phyloP scores from a whole-genome alignment of 176 grass and related monocot species.

The Canna indica region DNA sequence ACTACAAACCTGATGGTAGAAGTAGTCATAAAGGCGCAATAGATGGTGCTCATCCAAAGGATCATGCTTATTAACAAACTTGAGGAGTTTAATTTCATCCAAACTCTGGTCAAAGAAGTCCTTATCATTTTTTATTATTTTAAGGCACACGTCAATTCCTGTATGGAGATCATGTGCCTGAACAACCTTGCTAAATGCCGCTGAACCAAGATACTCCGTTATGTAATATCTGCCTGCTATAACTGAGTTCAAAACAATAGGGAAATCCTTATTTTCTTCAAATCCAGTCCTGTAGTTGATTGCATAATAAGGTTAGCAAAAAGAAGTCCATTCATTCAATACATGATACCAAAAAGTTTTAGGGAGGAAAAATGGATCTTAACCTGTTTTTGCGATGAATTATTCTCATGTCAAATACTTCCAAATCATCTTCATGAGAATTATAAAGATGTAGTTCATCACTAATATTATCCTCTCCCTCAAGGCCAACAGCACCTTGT shows the following conservation, averaged over 20 bases:
- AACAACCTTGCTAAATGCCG: slow-evolving; percentile 94
- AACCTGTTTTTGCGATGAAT: slow-evolving; percentile 98
- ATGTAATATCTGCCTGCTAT: slow-evolving; percentile 93
- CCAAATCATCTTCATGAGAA: slow-evolving; percentile 56
- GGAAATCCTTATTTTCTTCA: slow-evolving; percentile 93
- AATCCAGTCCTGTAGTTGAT: slow-evolving; percentile 78
- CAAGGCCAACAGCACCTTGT: slow-evolving; percentile 19
- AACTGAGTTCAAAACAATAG: slow-evolving; percentile 71
- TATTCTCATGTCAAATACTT: slow-evolving; percentile 95
- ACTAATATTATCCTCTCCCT: slow-evolving; percentile 45
- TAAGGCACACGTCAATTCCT: slow-evolving; percentile 77
- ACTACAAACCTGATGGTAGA: slow-evolving; percentile 76
- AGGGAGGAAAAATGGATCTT: background rate
- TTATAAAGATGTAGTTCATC: slow-evolving; percentile 48
- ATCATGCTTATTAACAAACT: slow-evolving; percentile 87
- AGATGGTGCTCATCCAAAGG: slow-evolving; percentile 72
- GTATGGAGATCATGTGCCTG: slow-evolving; percentile 90
- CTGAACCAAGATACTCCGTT: slow-evolving; percentile 85
- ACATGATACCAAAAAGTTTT: slow-evolving; percentile 15
- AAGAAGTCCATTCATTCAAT: slow-evolving; percentile 18
- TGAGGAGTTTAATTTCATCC: slow-evolving; percentile 96
- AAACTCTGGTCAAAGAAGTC: slow-evolving; percentile 98
- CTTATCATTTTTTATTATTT: slow-evolving; percentile 99
- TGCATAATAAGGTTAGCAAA: slow-evolving; percentile 40
- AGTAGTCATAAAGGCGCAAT: slow-evolving; percentile 91